Conservation (phyloP, 225 moss, liverwort and hornwort species). For the Anthoceros angustus region DNA sequence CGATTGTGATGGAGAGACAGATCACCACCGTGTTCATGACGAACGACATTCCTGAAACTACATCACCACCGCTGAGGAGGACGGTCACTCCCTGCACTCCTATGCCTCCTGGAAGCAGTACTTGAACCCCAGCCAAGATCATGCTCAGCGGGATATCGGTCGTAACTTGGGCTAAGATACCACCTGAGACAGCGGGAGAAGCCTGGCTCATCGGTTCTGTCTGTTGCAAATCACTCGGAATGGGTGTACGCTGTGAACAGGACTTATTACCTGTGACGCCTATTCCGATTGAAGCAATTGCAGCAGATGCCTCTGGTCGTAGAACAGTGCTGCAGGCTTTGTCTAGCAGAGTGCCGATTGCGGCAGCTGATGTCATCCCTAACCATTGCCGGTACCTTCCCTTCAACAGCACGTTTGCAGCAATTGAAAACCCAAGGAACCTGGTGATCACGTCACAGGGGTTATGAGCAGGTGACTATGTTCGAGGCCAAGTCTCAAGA, state of each 20-base stretch:
- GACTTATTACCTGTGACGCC: constrained; percentile 26
- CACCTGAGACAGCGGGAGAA: constrained; percentile 14
- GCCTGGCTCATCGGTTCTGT: not conserved
- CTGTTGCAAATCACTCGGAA: not conserved
- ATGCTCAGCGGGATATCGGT: constrained; percentile 39
- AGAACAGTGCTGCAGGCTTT: constrained; percentile 17
- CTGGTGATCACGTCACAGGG: constrained; percentile 5
- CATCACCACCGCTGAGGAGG: constrained; percentile 27
- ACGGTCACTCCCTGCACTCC: constrained; percentile 41
- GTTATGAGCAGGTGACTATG: not conserved
- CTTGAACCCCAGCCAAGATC: constrained; percentile 46
- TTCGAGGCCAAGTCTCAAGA: not conserved
- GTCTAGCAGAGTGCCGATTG: constrained; percentile 22
- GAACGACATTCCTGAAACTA: constrained; percentile 31
- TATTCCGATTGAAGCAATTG: constrained; percentile 31
- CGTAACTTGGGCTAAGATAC: constrained; percentile 16
- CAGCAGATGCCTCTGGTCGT: constrained; percentile 33
- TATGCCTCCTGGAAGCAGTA: constrained; percentile 40
- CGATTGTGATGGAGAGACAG: constrained; percentile 46
- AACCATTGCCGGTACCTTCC: constrained; percentile 40
- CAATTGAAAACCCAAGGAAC: constrained; percentile 29
- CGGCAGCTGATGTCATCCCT: constrained; percentile 33
- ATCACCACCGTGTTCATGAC: constrained; percentile 44
- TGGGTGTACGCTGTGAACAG: too few species aligned
- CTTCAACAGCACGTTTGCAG: constrained; percentile 23